phyloP scores from a whole-genome alignment of 176 grass and related monocot genomes.

The Metroxylon sagu region DNA sequence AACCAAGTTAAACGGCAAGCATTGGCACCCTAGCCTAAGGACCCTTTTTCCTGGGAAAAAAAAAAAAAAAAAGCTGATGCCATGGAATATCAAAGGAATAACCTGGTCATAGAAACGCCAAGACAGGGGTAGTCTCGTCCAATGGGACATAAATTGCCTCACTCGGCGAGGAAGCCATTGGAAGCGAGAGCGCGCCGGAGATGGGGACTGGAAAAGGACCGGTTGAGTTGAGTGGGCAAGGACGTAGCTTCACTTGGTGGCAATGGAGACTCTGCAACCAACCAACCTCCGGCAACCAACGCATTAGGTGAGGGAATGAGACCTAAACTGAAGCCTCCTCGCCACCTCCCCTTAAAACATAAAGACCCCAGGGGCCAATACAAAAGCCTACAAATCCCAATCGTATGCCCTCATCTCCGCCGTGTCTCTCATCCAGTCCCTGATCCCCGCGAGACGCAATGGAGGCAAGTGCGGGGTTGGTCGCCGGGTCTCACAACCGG shows the following conservation, averaged over 20 bases:
- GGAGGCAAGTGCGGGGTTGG: slow-evolving; percentile 79
- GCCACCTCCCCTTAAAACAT: slow-evolving; percentile 10
- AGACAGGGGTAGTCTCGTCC: not conserved
- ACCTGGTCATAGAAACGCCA: not conserved
- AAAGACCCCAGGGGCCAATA: slow-evolving; percentile 33
- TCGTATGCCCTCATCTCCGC: not conserved
- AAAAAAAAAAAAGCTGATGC: too few relatives aligned
- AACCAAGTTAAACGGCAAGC: too few relatives aligned
- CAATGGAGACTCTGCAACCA: slow-evolving; percentile 97
- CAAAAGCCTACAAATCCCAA: slow-evolving; percentile 22
- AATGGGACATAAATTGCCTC: not conserved
- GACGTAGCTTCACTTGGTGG: slow-evolving; percentile 70
- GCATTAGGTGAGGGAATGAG: slow-evolving; percentile 40
- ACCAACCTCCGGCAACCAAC: slow-evolving; percentile 44
- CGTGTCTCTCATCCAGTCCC: not conserved
- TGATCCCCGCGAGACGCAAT: slow-evolving; percentile 6
- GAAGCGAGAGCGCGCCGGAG: slow-evolving; percentile 1
- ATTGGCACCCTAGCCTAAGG: too few relatives aligned
- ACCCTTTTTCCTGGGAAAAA: too few relatives aligned
- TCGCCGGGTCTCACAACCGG: slow-evolving; percentile 87
- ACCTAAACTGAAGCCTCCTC: slow-evolving; percentile 22
- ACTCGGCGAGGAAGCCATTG: not conserved
- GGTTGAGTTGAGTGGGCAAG: not conserved
- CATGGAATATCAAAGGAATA: too few relatives aligned
- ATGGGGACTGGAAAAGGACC: not conserved